These are phyloP conservation scores for Penicillium brevicompactum DNA, from an alignment of 2,329 filamentous ascomycete species.

Conservation along the genomic window DNA sequence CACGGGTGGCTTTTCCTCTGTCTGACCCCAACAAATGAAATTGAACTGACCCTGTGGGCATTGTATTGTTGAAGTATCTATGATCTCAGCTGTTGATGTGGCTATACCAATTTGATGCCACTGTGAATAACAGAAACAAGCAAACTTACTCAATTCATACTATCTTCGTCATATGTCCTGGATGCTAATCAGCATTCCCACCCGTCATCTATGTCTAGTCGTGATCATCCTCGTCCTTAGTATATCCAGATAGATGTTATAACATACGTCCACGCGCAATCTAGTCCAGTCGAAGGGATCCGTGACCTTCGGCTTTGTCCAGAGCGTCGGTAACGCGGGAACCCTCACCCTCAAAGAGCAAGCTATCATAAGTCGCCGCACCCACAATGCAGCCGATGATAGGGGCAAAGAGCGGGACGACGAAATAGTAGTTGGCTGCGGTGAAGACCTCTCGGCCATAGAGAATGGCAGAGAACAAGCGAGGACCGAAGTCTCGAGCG, in stretches of 20 bases:
- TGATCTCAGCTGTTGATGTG: no score
- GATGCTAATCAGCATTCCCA: not conserved
- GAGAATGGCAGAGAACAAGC: constrained; percentile 33
- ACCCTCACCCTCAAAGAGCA: constrained; percentile 33
- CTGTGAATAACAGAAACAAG: no score
- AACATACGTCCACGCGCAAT: not conserved
- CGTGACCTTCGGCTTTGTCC: constrained; percentile 25
- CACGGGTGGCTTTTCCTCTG: no score
- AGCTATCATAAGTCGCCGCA: constrained; percentile 28
- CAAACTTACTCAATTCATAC: no score
- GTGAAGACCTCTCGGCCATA: constrained; percentile 34
- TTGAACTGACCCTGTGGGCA: no score
- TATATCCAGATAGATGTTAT: not conserved
- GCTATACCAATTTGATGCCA: no score
- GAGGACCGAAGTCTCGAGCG: constrained; percentile 33
- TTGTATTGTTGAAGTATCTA: no score
- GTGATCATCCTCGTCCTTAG: not conserved
- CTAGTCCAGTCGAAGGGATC: constrained; percentile 26
- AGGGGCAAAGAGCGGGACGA: constrained; percentile 32
- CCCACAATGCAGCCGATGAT: constrained; percentile 31
- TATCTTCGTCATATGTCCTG: no score
- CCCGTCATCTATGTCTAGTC: not conserved
- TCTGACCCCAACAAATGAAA: no score
- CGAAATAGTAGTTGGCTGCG: constrained; percentile 30
- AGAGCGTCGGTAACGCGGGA: constrained; percentile 33